These are phyloP conservation scores for Metschnikowia kunwiensis DNA, from an alignment of 805 yeast species.

Conservation along the genomic window DNA sequence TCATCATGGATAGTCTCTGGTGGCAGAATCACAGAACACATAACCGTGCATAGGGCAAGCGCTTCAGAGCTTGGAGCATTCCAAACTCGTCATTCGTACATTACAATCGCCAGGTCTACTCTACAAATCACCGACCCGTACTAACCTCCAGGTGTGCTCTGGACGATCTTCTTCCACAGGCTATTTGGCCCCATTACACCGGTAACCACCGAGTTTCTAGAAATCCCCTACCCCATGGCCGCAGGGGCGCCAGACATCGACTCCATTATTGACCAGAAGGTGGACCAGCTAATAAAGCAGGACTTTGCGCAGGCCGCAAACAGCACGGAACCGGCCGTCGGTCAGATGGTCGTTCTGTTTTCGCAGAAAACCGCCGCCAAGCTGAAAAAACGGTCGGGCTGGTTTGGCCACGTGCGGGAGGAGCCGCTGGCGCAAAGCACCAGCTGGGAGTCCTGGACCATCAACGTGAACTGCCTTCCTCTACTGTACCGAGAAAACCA, in stretches of 20 bases:
- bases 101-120: too few relatives aligned
- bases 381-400: slow-evolving; percentile 45
- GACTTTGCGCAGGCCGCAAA: slow-evolving; percentile 23
- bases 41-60: too few relatives aligned
- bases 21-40: too few relatives aligned
- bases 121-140: too few relatives aligned
- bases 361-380: slow-evolving; percentile 37
- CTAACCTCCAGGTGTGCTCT: slow-evolving; percentile 47
- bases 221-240: slow-evolving; percentile 56
- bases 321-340: slow-evolving; percentile 21
- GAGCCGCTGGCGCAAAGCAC: slow-evolving; percentile 35
- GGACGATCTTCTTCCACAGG: slow-evolving; percentile 67
- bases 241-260: slow-evolving; percentile 50
- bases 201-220: slow-evolving; percentile 50
- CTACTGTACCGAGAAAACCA: slow-evolving; percentile 9
- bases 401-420: slow-evolving; percentile 46
- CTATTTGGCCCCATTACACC: slow-evolving; percentile 65
- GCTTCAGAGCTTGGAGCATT: too few relatives aligned
- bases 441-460: slow-evolving; percentile 72
- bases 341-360: slow-evolving; percentile 38
- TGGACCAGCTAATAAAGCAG: slow-evolving; percentile 30
- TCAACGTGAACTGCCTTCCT: slow-evolving; percentile 48
- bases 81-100: too few relatives aligned
- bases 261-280: slow-evolving; percentile 34
- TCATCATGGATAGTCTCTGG: too few relatives aligned